Percentiles rank a stretch among this genome's conserved stretches.
Conservation (phyloP, 1,139 yeast species). For the Saccharomyces hybrid region DNA sequence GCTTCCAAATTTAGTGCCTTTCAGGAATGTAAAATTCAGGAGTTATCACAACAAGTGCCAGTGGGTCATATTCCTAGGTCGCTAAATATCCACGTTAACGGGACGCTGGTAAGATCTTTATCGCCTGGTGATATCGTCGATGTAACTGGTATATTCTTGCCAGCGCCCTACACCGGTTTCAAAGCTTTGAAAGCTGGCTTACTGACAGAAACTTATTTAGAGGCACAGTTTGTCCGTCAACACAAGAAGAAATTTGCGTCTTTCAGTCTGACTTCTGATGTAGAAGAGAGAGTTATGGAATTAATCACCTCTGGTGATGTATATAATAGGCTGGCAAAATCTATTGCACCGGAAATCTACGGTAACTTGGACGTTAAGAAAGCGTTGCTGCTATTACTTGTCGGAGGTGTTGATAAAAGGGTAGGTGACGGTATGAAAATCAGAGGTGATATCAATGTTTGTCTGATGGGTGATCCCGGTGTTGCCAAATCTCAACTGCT, state of each 20-base stretch:
- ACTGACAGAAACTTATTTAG: constrained; percentile 86
- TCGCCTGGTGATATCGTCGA: constrained; percentile 95
- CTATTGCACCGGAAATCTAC: constrained; percentile 96
- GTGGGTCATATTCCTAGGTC: constrained; percentile 95
- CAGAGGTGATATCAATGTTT: constrained; percentile 93
- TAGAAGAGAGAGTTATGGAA: constrained; percentile 46
- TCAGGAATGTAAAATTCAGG: constrained; percentile 94
- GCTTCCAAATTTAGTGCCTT: constrained; percentile 93
- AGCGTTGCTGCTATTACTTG: constrained; percentile 70
- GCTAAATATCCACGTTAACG: constrained; percentile 76
- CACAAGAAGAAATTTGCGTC: constrained; percentile 83
- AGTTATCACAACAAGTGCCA: constrained; percentile 91
- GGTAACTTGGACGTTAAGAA: constrained; percentile 94
- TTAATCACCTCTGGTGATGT: constrained; percentile 57
- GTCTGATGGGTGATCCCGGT: constrained; percentile 99
- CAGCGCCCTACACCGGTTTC: constrained; percentile 93
- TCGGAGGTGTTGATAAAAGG: constrained; percentile 93
- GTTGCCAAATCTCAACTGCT: constrained; percentile 96
- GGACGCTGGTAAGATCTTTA: constrained; percentile 77
- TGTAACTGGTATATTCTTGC: constrained; percentile 84
- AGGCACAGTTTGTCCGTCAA: constrained; percentile 77
- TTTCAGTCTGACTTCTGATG: constrained; percentile 50
- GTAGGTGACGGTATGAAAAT: constrained; percentile 95
- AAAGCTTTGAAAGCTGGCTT: constrained; percentile 87
- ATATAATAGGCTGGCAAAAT: constrained; percentile 71